Conservation (phyloP, 306 rosid species). For the Geum urbanum region DNA sequence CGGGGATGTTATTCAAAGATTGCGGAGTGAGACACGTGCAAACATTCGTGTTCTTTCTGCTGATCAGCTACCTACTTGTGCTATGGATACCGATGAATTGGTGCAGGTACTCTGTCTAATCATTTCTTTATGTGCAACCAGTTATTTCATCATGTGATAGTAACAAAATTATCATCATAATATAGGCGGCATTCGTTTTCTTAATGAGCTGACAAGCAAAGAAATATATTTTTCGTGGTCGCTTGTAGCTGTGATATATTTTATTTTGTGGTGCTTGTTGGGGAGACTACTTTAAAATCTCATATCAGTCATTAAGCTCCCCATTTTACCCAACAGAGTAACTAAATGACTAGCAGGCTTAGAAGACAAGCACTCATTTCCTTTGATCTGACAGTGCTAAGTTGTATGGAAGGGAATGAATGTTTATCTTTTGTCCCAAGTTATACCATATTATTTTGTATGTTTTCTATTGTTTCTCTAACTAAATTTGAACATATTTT, state of each 20-base stretch:
- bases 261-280: background rate
- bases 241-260: background rate
- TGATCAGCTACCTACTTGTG: constrained; percentile 39
- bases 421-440: background rate
- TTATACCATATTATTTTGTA: background rate
- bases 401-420: background rate
- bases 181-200: background rate
- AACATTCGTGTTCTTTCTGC: constrained; percentile 34
- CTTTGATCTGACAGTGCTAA: background rate
- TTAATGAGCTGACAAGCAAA: background rate
- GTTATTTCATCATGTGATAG: background rate
- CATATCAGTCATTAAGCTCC: background rate
- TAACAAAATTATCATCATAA: background rate
- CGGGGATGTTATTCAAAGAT: constrained; percentile 35
- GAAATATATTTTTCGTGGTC: background rate
- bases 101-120: constrained; percentile 24
- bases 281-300: background rate
- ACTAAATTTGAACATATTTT: constrained; percentile 17
- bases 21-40: constrained; percentile 36
- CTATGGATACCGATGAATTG: constrained; percentile 36
- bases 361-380: background rate
- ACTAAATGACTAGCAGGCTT: too few relatives aligned
- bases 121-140: background rate
- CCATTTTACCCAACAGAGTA: too few relatives aligned
- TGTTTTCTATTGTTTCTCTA: background rate